phyloP scores from a whole-genome alignment of 163 green algal species.

The Dunaliella salina region DNA sequence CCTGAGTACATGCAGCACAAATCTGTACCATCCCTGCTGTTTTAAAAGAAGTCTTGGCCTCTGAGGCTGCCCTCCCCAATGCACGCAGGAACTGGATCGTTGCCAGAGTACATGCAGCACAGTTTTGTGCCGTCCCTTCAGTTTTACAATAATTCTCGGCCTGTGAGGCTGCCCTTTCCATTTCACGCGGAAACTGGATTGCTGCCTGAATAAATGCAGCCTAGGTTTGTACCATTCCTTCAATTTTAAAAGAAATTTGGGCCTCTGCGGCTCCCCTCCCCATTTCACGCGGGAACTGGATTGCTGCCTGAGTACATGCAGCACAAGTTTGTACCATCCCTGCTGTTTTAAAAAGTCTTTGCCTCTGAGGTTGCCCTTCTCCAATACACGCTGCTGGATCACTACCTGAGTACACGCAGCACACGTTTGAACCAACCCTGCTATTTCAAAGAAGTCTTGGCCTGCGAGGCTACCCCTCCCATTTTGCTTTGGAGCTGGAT shows the following conservation, averaged over 20 bases:
- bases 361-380: too few relatives aligned
- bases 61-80: slow-evolving; percentile 36
- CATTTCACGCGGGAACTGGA: slow-evolving; percentile 40
- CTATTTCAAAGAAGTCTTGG: too few relatives aligned
- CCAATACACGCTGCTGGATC: slow-evolving; percentile 29
- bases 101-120: background rate
- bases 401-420: background rate
- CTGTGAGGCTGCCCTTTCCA: slow-evolving; percentile 37
- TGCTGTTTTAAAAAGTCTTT: too few relatives aligned
- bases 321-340: background rate
- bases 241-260: too few relatives aligned
- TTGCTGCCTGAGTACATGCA: background rate
- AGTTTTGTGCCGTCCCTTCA: too few relatives aligned
- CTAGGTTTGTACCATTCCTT: background rate
- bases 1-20: background rate
- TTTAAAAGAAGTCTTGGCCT: slow-evolving; percentile 39
- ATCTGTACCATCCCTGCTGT: too few relatives aligned
- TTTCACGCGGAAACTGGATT: slow-evolving; percentile 39
- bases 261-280: too few relatives aligned
- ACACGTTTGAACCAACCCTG: background rate
- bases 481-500: too few relatives aligned
- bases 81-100: slow-evolving; percentile 35
- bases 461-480: too few relatives aligned
- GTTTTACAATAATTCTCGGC: too few relatives aligned
- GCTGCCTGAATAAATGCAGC: background rate